Conservation (phyloP, 305 asterid species). For the Solanum hybrid region DNA sequence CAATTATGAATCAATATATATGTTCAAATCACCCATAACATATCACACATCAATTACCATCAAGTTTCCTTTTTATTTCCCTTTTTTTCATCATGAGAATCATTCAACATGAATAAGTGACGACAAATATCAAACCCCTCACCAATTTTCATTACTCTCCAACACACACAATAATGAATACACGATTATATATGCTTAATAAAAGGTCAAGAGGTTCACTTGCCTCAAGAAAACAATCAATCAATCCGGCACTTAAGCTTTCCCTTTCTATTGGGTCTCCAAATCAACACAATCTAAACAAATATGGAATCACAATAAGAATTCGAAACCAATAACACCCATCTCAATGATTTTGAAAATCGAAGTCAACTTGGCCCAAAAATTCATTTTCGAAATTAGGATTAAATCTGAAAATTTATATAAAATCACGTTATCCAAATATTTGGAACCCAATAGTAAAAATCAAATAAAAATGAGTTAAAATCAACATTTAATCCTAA, state of each 20-base stretch:
- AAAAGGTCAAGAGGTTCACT: neutral
- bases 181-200: neutral
- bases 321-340: neutral
- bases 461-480: neutral
- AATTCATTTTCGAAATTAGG: neutral
- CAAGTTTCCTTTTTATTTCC: neutral
- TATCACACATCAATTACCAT: neutral
- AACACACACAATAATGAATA: neutral
- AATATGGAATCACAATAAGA: neutral
- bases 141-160: neutral
- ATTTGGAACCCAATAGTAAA: neutral
- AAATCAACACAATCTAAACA: neutral
- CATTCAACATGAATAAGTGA: neutral
- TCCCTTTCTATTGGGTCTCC: neutral
- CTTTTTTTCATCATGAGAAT: neutral
- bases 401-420: too few species aligned
- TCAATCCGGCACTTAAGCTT: neutral
- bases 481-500: neutral
- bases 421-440: too few species aligned
- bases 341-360: too few species aligned
- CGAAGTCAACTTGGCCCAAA: neutral
- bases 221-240: neutral
- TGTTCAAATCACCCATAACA: neutral
- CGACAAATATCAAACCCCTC: neutral
- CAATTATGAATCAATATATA: neutral